phyloP scores from a whole-genome alignment of 352 stramenopile genomes.

The Globisporangium carolinianum region DNA sequence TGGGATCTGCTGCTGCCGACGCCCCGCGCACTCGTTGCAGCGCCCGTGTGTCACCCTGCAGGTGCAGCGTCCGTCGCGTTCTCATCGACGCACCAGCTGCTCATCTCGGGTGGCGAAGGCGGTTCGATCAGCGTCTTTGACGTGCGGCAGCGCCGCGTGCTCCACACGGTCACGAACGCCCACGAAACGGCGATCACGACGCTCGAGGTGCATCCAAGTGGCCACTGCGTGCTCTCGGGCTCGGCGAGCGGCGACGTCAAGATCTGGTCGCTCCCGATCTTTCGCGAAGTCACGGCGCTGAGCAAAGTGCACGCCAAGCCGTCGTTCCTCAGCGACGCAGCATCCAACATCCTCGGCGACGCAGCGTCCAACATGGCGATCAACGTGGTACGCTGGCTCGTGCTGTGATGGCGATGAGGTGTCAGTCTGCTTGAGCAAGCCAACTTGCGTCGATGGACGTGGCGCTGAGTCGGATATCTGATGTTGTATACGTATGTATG shows the following conservation, averaged over 20 bases:
- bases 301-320: conserved; percentile 75
- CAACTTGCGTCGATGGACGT: not conserved
- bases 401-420: not conserved
- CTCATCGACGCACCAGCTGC: conserved; percentile 68
- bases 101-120: conserved; percentile 76
- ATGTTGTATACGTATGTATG: not conserved
- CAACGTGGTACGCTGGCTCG: conserved; percentile 58
- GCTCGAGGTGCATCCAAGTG: conserved; percentile 67
- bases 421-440: not conserved
- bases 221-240: conserved; percentile 76
- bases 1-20: conserved; percentile 77
- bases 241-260: conserved; percentile 82
- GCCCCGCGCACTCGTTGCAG: conserved; percentile 64
- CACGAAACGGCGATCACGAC: conserved; percentile 84
- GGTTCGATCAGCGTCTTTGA: conserved; percentile 83
- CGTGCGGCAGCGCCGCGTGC: conserved; percentile 76
- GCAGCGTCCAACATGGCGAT: conserved; percentile 81
- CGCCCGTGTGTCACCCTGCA: conserved; percentile 65
- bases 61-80: conserved; percentile 72
- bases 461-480: too few species aligned
- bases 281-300: conserved; percentile 67
- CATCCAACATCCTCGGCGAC: conserved; percentile 71
- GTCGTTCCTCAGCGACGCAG: conserved; percentile 70
- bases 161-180: conserved; percentile 78
- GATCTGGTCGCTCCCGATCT: conserved; percentile 84